These are phyloP conservation scores for Cytospora paraplurivora DNA, from an alignment of 2,329 filamentous ascomycete genomes.

Conservation along the genomic window DNA sequence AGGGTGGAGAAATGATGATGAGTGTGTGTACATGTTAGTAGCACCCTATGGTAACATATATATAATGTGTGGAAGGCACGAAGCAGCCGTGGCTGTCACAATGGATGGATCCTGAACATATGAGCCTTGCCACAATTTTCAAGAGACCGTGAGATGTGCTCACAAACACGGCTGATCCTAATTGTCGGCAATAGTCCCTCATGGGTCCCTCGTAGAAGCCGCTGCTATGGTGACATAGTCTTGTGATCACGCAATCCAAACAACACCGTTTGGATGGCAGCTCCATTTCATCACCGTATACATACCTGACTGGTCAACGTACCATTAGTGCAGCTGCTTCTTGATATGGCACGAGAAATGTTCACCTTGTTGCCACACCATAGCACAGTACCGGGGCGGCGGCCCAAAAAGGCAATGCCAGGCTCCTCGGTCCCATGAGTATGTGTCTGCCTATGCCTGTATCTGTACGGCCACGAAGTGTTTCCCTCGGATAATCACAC, in stretches of 20 bases:
- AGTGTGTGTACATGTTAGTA: background rate
- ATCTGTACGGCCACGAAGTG: background rate
- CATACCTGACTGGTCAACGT: background rate
- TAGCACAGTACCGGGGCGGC: background rate
- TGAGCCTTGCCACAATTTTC: too few relatives aligned
- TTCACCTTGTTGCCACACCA: background rate
- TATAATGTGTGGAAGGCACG: background rate
- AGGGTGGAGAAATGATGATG: background rate
- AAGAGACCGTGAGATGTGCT: too few relatives aligned
- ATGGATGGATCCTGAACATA: slow-evolving; percentile 11
- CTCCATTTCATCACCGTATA: too few relatives aligned
- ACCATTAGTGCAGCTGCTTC: background rate
- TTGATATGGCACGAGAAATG: background rate
- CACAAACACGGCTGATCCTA: too few relatives aligned
- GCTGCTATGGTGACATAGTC: too few relatives aligned
- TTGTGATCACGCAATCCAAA: too few relatives aligned
- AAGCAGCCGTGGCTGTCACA: slow-evolving; percentile 10
- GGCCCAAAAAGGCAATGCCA: background rate
- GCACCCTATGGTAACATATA: background rate
- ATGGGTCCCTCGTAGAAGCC: too few relatives aligned
- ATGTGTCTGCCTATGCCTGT: background rate
- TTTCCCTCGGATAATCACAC: background rate
- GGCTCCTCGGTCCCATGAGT: background rate
- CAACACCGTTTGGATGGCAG: too few relatives aligned
- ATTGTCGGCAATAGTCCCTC: too few relatives aligned